Conservation (phyloP, 805 yeast species). For the Barnettozyma salicaria region DNA sequence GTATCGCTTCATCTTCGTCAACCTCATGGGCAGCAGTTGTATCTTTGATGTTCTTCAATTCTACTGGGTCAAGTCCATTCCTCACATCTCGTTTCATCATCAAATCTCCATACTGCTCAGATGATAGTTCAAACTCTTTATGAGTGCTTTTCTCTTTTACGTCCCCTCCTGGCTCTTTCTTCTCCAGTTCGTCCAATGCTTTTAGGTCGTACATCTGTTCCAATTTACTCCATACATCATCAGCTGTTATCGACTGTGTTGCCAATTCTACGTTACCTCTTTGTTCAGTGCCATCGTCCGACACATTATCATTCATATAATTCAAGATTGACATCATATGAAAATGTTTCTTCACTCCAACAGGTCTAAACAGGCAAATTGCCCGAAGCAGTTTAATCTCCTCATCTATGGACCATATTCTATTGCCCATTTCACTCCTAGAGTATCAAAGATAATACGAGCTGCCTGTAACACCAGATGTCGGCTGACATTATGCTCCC, state of each 20-base stretch:
- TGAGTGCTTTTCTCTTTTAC: background rate
- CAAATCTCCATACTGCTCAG: constrained; percentile 9
- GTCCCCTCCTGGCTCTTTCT: background rate
- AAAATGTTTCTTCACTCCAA: constrained; percentile 40
- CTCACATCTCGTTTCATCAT: constrained; percentile 1
- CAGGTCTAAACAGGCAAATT: constrained; percentile 62
- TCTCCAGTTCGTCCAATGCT: constrained; percentile 50
- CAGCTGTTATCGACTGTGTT: constrained; percentile 33
- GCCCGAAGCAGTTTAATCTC: constrained; percentile 58
- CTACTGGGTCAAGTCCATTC: background rate
- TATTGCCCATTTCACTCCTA: constrained; percentile 10
- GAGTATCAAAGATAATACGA: too few relatives aligned
- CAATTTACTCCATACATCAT: constrained; percentile 55
- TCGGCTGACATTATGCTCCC: too few relatives aligned
- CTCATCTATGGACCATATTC: constrained; percentile 52
- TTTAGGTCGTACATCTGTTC: constrained; percentile 47
- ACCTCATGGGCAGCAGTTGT: constrained; percentile 2
- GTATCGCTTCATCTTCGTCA: background rate
- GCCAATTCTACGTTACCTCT: constrained; percentile 33
- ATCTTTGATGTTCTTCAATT: background rate
- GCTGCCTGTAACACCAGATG: too few relatives aligned
- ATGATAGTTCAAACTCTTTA: constrained; percentile 7
- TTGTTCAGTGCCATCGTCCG: constrained; percentile 1
- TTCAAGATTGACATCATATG: constrained; percentile 31
- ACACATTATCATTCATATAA: constrained; percentile 10